phyloP scores from a whole-genome alignment of 768 basidiomycete species.

The Macrolepiota fuliginosa region DNA sequence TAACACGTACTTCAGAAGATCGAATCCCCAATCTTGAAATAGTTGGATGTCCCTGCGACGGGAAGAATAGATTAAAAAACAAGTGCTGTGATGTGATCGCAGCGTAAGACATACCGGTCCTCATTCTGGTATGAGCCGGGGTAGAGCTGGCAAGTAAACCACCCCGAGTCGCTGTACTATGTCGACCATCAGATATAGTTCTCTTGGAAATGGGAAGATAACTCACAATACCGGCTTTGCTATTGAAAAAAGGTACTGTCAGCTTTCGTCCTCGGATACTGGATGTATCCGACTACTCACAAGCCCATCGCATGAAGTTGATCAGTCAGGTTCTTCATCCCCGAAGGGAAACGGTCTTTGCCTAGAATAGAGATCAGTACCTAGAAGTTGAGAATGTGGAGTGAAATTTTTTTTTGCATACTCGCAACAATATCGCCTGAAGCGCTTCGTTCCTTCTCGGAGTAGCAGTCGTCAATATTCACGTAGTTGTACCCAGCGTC shows the following conservation, averaged over 20 bases:
- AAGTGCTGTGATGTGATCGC: not conserved
- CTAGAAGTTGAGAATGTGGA: not conserved
- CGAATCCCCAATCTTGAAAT: slow-evolving; percentile 67
- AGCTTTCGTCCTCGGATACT: not conserved
- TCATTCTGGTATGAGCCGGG: slow-evolving; percentile 68
- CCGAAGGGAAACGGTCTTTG: slow-evolving; percentile 49
- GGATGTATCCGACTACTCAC: slow-evolving; percentile 32
- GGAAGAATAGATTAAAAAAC: not conserved
- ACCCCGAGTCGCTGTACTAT: slow-evolving; percentile 67
- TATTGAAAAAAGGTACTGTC: slow-evolving; percentile 18
- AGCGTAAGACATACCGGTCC: slow-evolving; percentile 36
- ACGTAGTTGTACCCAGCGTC: slow-evolving; percentile 57
- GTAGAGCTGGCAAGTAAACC: slow-evolving; percentile 64
- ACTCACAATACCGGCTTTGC: slow-evolving; percentile 62
- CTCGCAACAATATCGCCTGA: slow-evolving; percentile 57
- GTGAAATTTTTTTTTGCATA: slow-evolving; percentile 22
- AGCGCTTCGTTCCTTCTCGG: slow-evolving; percentile 50
- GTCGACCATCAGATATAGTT: not conserved
- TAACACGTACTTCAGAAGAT: slow-evolving; percentile 20
- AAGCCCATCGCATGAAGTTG: slow-evolving; percentile 54
- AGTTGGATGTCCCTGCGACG: slow-evolving; percentile 47
- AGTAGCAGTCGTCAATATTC: slow-evolving; percentile 67
- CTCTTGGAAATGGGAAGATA: not conserved
- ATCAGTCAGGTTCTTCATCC: slow-evolving; percentile 56
- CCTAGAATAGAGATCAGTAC: slow-evolving; percentile 27